These are phyloP conservation scores for Globisporangium barbulae DNA, from an alignment of 352 stramenopile species.

Conservation along the genomic window DNA sequence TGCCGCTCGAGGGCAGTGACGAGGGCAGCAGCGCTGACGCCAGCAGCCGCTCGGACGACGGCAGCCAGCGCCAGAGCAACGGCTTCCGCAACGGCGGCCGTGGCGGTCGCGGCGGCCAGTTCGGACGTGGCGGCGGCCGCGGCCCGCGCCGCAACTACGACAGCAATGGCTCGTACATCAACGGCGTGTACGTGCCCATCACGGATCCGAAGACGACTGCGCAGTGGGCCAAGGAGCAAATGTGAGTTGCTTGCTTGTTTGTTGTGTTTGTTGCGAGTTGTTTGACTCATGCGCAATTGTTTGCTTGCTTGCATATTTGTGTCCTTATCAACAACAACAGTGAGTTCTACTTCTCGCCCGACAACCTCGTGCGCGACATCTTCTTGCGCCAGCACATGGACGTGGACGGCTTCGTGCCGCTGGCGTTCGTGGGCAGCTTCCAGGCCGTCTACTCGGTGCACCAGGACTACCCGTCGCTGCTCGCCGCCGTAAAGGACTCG, in stretches of 20 bases:
- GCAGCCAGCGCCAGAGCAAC: conserved; percentile 16
- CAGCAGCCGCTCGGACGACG: conserved; percentile 8
- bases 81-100: conserved; percentile 29
- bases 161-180: conserved; percentile 62
- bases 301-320: neutral
- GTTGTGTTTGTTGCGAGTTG: neutral
- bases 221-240: conserved; percentile 81
- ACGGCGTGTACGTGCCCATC: conserved; percentile 79
- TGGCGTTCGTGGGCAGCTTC: conserved; percentile 89
- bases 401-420: conserved; percentile 82
- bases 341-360: conserved; percentile 86
- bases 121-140: conserved; percentile 24
- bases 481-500: conserved; percentile 68
- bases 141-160: conserved; percentile 44
- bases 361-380: conserved; percentile 83
- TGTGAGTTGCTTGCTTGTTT: conserved; percentile 43
- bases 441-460: conserved; percentile 84
- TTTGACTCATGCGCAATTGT: conserved; percentile 8
- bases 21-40: conserved; percentile 18
- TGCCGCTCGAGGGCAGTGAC: conserved; percentile 37
- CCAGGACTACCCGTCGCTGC: conserved; percentile 80
- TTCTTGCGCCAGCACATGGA: conserved; percentile 87
- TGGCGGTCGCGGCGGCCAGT: conserved; percentile 18
- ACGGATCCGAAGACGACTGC: conserved; percentile 64
- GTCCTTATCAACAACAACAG: conserved; percentile 22